A percentile compares a stretch with the other conserved stretches of the same genome.
Conservation (phyloP, 2,329 filamentous ascomycete species). For the Aspergillus alliaceus region DNA sequence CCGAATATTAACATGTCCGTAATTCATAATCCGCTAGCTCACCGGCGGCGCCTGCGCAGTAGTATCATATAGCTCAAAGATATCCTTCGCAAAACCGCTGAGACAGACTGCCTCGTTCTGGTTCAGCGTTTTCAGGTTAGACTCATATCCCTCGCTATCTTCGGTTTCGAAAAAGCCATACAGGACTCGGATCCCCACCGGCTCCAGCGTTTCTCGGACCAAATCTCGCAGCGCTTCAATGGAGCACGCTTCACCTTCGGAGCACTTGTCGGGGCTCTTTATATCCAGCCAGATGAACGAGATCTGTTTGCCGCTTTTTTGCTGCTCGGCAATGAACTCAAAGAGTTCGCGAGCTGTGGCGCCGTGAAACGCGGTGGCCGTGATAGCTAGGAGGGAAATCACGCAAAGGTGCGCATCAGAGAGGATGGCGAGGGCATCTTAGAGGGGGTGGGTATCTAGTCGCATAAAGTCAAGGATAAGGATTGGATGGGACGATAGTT, state of each 20-base stretch:
- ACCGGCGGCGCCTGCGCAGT: background rate
- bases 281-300: constrained; percentile 23
- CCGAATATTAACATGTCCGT: background rate
- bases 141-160: constrained; percentile 5
- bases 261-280: constrained; percentile 19
- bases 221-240: constrained; percentile 16
- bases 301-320: constrained; percentile 9
- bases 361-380: background rate
- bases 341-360: constrained; percentile 11
- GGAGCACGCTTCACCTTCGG: constrained; percentile 5
- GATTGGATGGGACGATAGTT: background rate
- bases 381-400: background rate
- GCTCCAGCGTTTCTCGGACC: constrained; percentile 12
- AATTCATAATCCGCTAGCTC: constrained; percentile 3
- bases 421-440: background rate
- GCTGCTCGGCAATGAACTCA: constrained; percentile 12
- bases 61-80: background rate
- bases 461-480: background rate
- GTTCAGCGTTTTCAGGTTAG: constrained; percentile 7
- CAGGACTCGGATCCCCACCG: constrained; percentile 13
- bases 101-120: constrained; percentile 2
- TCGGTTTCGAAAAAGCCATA: constrained; percentile 16
- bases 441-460: background rate
- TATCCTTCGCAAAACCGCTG: background rate
- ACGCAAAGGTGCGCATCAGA: background rate